Base-by-base conservation (phyloP, 2,329 filamentous ascomycete genomes). In the Tricladium varicosporioides region DNA sequence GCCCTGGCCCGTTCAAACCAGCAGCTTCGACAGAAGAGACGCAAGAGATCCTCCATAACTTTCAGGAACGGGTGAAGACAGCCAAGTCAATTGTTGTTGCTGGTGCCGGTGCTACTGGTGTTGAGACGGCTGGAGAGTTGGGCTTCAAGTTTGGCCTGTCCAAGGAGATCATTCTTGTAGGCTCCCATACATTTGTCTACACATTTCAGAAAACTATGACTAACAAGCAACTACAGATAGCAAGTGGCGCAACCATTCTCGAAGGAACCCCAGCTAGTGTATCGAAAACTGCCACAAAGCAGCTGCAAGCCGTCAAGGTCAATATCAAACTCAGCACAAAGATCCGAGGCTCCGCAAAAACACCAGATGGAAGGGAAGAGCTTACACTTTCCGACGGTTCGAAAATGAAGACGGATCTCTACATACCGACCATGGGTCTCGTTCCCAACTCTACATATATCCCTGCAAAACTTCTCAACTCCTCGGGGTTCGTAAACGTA, bases 381-480 rank as follows among this genome's bases (percentile, higher is more conserved):
- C 72, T 86, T 33, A 69, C 69, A 36, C 74, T 86, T n/a, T 71
- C 72, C 31, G 71, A 68, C 58, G 80, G 79, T 55, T 73, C 78
- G 57, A 78, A 71, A 53, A 63, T 85, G 58, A 65, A 67, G 11
- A 80, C 81, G 1, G 83, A 86, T 61, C 59, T 81, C 16, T 82
- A 82, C 68, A 72, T 86, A 48, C 78, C 82, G 7, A 81, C 82
- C 2, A 78, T 78, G 64, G 83, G 83, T 44, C 66, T 84, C 47
- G 63, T 72, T 16, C 80, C 83, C 51, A 86, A 85, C 70, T 77
- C 80, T 3, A 77, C 78, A 33, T 85, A 77, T 68, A 62, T 86
- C 2, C 77, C 79, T 1, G 63, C 64, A 1, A 67, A 69, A 56
- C 73, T 79, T 60, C 74, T 84, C 16, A 76, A 74, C 19, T 70